phyloP scores from a whole-genome alignment of 345 rosid species.

The Eucalyptus polybractea region DNA sequence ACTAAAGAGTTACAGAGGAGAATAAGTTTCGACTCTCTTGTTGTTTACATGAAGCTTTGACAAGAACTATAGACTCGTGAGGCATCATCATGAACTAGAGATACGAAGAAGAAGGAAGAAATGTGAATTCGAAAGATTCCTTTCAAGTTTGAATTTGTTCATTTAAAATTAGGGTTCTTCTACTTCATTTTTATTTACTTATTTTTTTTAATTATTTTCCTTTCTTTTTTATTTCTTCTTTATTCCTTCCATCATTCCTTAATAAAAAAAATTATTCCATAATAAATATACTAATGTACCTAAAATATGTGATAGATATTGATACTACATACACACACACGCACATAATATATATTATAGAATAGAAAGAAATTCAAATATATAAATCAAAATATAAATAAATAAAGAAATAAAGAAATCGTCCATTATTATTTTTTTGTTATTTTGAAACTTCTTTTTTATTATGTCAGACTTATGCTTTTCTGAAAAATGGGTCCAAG shows the following conservation, averaged over 20 bases:
- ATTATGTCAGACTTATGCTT: too few species aligned
- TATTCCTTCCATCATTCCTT: background rate
- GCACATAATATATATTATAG: background rate
- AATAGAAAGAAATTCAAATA: background rate
- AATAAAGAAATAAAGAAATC: background rate
- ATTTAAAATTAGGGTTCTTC: background rate
- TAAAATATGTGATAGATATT: background rate
- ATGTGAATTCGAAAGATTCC: background rate
- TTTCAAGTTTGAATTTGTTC: background rate
- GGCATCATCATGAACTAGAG: background rate
- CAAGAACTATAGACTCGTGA: background rate
- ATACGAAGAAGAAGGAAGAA: background rate
- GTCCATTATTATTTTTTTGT: background rate
- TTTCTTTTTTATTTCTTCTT: background rate
- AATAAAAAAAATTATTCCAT: background rate
- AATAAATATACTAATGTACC: background rate
- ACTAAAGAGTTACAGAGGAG: background rate
- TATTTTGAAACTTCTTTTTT: background rate
- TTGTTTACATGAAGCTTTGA: background rate
- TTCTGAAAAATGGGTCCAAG: too few species aligned
- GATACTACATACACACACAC: fast-evolving
- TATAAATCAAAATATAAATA: background rate
- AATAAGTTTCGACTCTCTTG: background rate
- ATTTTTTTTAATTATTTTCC: background rate
- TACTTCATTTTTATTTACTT: background rate